These are phyloP conservation scores for Leptographium galeiforme DNA, from an alignment of 2,329 filamentous ascomycete genomes.

Conservation along the genomic window DNA sequence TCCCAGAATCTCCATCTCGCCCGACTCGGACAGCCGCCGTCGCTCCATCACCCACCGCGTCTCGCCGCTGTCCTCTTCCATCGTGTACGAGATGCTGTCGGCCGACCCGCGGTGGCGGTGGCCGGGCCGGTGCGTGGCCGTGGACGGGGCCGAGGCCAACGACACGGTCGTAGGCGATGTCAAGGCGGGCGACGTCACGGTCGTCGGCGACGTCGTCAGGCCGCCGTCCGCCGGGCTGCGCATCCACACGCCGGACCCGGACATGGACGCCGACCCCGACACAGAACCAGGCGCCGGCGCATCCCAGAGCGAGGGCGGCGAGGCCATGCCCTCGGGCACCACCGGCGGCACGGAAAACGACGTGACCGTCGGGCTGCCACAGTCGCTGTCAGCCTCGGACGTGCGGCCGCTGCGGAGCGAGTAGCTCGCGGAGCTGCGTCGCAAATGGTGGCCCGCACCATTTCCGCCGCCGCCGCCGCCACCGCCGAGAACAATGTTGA, in stretches of 20 bases:
- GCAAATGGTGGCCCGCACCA: slow-evolving; percentile 17
- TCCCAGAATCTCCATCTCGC: slow-evolving; percentile 51
- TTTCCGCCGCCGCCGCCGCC: slow-evolving; percentile 10
- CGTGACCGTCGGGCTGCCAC: slow-evolving; percentile 38
- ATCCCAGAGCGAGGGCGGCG: not conserved
- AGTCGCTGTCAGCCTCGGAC: slow-evolving; percentile 31
- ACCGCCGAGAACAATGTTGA: slow-evolving; percentile 5
- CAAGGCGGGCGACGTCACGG: not conserved
- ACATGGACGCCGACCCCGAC: slow-evolving; percentile 6
- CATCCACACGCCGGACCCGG: slow-evolving; percentile 15
- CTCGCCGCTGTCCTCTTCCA: slow-evolving; percentile 44
- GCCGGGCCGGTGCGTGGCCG: slow-evolving; percentile 20
- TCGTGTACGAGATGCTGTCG: slow-evolving; percentile 57
- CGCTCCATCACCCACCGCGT: slow-evolving; percentile 58
- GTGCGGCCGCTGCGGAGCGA: slow-evolving; percentile 26
- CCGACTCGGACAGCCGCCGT: slow-evolving; percentile 49
- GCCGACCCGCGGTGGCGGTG: slow-evolving; percentile 42
- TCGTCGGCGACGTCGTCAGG: not conserved
- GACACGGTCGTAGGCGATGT: not conserved
- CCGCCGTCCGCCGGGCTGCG: slow-evolving; percentile 9
- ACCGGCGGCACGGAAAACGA: slow-evolving; percentile 11
- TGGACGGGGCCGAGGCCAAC: slow-evolving; percentile 6
- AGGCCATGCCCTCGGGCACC: not conserved
- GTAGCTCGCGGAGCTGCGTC: slow-evolving; percentile 30
- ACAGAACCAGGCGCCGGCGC: slow-evolving; percentile 9